phyloP scores from a whole-genome alignment of 163 green algal genomes.

The Scenedesmus sp. region DNA sequence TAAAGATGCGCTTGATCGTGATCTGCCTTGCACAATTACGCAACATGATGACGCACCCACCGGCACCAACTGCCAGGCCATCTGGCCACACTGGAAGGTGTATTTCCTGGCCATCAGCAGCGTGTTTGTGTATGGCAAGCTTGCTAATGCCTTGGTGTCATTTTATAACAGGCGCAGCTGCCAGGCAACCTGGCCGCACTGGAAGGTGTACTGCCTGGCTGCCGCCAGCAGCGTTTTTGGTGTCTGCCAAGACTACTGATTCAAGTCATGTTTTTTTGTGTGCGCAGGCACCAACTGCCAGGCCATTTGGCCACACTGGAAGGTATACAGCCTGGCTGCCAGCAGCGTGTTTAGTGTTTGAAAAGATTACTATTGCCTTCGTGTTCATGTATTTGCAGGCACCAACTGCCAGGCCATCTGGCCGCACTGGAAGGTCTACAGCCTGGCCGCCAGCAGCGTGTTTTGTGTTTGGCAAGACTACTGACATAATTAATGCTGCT shows the following conservation, averaged over 20 bases:
- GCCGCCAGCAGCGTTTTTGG: not conserved
- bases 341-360: conserved; percentile 49
- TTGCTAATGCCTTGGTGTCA: not conserved
- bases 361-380: not conserved
- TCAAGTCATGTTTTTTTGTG: not conserved
- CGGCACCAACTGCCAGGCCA: conserved; percentile 38
- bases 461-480: too few relatives aligned
- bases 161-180: not conserved
- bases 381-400: not conserved
- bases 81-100: conserved; percentile 55
- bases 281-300: conserved; percentile 46
- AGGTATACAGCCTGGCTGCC: conserved; percentile 55
- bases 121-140: conserved; percentile 44
- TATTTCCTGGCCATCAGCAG: conserved; percentile 50
- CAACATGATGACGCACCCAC: not conserved
- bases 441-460: not conserved
- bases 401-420: not conserved
- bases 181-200: not conserved
- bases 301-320: conserved; percentile 54
- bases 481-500: not conserved
- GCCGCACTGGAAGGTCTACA: conserved; percentile 12
- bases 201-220: conserved; percentile 16
- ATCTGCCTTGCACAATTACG: not conserved
- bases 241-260: too few relatives aligned
- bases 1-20: not conserved